Base-by-base conservation (phyloP, 208 protist genomes). In the Trypanosoma vivax region DNA sequence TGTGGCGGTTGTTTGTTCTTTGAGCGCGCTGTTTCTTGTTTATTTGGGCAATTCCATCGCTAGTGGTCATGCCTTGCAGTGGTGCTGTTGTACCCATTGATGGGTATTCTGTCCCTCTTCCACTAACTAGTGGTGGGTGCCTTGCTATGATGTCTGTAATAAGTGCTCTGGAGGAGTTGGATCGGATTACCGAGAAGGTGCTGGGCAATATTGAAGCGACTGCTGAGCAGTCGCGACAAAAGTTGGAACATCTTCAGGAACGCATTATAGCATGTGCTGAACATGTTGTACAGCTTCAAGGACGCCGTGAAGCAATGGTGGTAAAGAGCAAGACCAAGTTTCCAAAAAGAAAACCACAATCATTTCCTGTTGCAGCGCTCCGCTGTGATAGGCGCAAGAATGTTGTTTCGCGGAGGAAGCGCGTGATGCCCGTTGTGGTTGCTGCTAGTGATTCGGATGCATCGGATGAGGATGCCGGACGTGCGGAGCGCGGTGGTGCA, bases 161-260 rank as follows among this genome's bases (percentile, higher is more conserved):
- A 29, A 5, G 40, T 23, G 43, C 49, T 19, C 50, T 71, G 18
- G 56, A 60, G 16, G 47, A 51, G 29, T 50, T 71, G 35, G 42
- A 71, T 21, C 27, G 24, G 39, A 65, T 28, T 45, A 47, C 43
- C 31, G 29, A 51, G 5, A 41, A 42, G 39, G 55, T 71, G 4
- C 65, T 71, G 47, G 29, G 50, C 13, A 71, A 71, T 35, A 56
- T 71, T 53, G 64, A 64, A 33, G 24, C 39, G 13, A 31, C 52
- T 27, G 64, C 65, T 5, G 6, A 39, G 41, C 34, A 38, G 10
- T 56, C 52, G 1, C 40, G 55, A 14, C 42, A 59, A 25, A 61
- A 27, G 4, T 31, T 65, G 16, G 50, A 59, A 13, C 43, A 24
- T n/a, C 49, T 71, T 49, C 38, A 60, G 28, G 45, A 13, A n/a